Base-by-base conservation (phyloP, 495 filamentous ascomycete genomes). In the Aspergillus olivimuriae region DNA sequence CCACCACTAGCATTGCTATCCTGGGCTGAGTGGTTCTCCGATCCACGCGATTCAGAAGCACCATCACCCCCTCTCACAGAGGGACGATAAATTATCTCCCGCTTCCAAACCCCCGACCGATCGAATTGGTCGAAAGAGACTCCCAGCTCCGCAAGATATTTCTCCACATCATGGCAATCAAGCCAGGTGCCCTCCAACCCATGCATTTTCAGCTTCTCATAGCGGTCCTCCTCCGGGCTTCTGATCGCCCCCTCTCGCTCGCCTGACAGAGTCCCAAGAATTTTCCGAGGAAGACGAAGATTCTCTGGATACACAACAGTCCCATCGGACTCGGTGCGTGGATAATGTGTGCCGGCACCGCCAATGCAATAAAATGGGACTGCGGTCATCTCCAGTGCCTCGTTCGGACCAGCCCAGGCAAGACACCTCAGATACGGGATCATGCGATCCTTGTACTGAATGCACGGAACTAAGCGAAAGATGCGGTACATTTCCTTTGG, bases 111-210 rank as follows among this genome's bases (percentile, higher is more conserved):
- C 15, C 28, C 48, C 11, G 47, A 47, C n/a, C 47, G 45, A 2
- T 45, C 52, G 5, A 11, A 6, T 28, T 28, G 6, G 34, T 63
- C 47, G 7, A 60, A 23, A 12, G 28, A 30, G 2, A 65, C 23
- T 1, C 57, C 55, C 47, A 55, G 55, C 16, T 48, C 49, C 24
- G 47, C 40, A 3, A 66, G 48, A 47, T 55, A 66, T 4, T 50
- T 51, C 33, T 91, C 81, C 1, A 87, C 83, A 53, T 89, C 86
- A 39, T 78, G 69, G 9, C 78, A 68, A 51, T 89, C 84, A 45
- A 83, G 81, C 73, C 82, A 90, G 26, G 84, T 77, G 11, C 84
- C 82, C 31, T 77, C 70, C 54, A 80, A 74, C 0, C 74, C 80
- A 32, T 35, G 35, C 7, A 49, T 15, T 9, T 50, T 40, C 0